phyloP scores from a whole-genome alignment of 106 monocot species.

The Amphibolis antarctica region DNA sequence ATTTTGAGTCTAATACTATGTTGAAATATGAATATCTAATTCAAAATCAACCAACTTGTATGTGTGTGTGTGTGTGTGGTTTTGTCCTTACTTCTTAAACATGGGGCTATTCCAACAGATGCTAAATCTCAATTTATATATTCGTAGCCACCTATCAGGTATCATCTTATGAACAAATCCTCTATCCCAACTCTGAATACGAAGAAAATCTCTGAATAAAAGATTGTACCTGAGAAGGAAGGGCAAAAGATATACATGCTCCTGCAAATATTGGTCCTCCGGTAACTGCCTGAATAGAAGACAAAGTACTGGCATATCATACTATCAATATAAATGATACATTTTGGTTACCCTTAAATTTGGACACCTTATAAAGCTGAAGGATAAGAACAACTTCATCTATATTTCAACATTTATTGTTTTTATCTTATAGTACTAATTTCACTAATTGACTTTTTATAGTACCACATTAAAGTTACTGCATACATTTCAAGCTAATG shows the following conservation, averaged over 20 bases:
- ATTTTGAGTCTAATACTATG: no score
- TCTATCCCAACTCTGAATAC: no score
- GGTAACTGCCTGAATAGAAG: constrained; percentile 30
- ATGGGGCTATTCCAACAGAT: no score
- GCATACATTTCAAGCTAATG: no score
- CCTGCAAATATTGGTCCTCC: constrained; percentile 82
- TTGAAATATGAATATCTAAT: no score
- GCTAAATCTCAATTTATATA: neutral
- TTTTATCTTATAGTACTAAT: neutral
- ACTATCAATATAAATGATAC: neutral
- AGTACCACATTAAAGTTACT: no score
- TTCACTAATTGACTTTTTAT: no score
- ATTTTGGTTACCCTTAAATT: neutral
- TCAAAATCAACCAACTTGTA: no score
- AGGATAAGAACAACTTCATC: neutral
- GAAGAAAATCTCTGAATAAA: neutral
- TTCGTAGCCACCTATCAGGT: no score
- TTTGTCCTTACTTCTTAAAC: no score
- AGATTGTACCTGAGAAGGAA: constrained; percentile 50
- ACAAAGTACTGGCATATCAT: neutral
- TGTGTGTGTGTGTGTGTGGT: no score
- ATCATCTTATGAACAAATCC: no score
- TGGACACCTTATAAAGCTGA: neutral
- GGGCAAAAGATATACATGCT: constrained; percentile 46
- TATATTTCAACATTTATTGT: neutral